Evolutionary conservation across 768 basidiomycete species (phyloP), one percentile per base, ranked within the genome.

Genomic region (Leccinum imitatum): DNA sequence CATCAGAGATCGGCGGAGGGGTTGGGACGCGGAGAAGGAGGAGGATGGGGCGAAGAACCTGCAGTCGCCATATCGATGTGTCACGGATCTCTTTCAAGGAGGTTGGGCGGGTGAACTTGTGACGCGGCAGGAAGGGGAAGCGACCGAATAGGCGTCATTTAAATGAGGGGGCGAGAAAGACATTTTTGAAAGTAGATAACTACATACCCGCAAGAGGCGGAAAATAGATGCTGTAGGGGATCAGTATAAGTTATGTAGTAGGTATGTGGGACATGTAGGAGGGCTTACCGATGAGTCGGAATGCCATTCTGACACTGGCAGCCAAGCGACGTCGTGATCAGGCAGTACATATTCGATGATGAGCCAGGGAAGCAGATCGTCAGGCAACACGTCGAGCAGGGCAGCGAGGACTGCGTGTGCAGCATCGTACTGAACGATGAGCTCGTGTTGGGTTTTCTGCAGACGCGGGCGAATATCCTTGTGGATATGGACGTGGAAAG

Each of bases 361-460:
- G 56, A 89, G 73, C 56, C 81, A 82, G 61, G 87, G 86, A 57
- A 90, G 71, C 53, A 90, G 79, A 50, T 86, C 80, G 31, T 79
- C 71, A 63, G 81, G 78, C 50, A 90, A 68, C 4, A 80, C 82
- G 23, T 73, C 69, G 65, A 85, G 86, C 3, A 90, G 67, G 46
- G 69, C 74, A 23, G 69, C 72, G 35, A 86, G 75, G 31, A 77
- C 77, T 17, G 81, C 68, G 33, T 81, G 63, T 69, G 86, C 82
- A 11, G 76, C 61, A 56, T 78, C 67, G 68, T 87, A 89, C 50
- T 84, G 78, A 39, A 75, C 71, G 19, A 79, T 65, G n/a, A 89
- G 70, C 25, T 66, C 71, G 57, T 82, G 77, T 65, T 79, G 73
- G 65, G 87, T 83, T 44, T 69, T 71, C 59, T 77, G 72, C 53